phyloP scores from a whole-genome alignment of 2,329 filamentous ascomycete genomes.

The Fulvia fulva region DNA sequence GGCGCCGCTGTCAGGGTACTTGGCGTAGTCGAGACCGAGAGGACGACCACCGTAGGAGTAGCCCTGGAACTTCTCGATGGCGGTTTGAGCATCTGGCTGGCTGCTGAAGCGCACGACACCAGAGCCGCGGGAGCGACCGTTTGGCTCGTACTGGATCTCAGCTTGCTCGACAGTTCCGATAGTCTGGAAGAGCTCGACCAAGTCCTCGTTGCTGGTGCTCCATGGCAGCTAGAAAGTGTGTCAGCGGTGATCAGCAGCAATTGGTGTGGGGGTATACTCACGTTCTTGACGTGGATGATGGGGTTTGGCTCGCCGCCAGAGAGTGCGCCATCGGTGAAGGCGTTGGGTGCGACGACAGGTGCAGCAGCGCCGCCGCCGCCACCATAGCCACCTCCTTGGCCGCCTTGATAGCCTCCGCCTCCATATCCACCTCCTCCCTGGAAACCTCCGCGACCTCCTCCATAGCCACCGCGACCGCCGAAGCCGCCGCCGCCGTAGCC shows the following conservation, averaged over 20 bases:
- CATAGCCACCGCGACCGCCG: slow-evolving; percentile 50
- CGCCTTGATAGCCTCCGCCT: slow-evolving; percentile 29
- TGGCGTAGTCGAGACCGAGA: slow-evolving; percentile 88
- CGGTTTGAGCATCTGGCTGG: slow-evolving; percentile 79
- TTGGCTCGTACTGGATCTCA: slow-evolving; percentile 98
- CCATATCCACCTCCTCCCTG: slow-evolving; percentile 53
- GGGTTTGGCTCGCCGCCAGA: slow-evolving; percentile 78
- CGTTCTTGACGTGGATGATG: slow-evolving; percentile 93
- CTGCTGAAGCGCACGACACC: slow-evolving; percentile 94
- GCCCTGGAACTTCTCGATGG: slow-evolving; percentile 94
- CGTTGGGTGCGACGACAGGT: slow-evolving; percentile 58
- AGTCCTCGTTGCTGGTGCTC: slow-evolving; percentile 97
- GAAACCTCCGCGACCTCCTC: slow-evolving; percentile 44
- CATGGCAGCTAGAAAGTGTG: slow-evolving; percentile 70
- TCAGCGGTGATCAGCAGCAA: slow-evolving; percentile 32
- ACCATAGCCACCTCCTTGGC: slow-evolving; percentile 26
- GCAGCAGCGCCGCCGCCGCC: slow-evolving; percentile 46
- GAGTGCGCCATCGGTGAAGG: slow-evolving; percentile 90
- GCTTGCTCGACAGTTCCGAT: slow-evolving; percentile 97
- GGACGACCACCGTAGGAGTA: slow-evolving; percentile 97
- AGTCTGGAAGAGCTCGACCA: slow-evolving; percentile 93
- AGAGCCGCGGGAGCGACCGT: slow-evolving; percentile 88
- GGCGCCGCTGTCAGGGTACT: slow-evolving; percentile 73
- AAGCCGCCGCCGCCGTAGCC: slow-evolving; percentile 48
- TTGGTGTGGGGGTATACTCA: slow-evolving; percentile 50